Conservation (phyloP, 805 yeast genomes). For the Candida manassasensis region DNA sequence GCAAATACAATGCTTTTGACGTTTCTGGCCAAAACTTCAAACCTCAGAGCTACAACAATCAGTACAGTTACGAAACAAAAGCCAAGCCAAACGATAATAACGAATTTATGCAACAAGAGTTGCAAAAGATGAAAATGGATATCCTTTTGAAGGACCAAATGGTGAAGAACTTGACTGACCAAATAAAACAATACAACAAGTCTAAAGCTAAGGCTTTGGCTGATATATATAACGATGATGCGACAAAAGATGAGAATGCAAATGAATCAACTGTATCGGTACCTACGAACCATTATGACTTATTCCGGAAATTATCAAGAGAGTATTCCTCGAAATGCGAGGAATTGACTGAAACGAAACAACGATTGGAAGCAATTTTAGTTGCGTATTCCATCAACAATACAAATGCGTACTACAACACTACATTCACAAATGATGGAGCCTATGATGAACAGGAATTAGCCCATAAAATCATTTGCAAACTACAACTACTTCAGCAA, state of each 20-base stretch:
- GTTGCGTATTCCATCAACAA: slow-evolving; percentile 23
- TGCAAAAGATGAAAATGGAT: slow-evolving; percentile 44
- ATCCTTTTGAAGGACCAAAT: slow-evolving; percentile 51
- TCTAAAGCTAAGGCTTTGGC: slow-evolving; percentile 11
- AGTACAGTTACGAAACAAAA: neutral
- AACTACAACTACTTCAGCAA: slow-evolving; percentile 53
- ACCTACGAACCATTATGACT: slow-evolving; percentile 41
- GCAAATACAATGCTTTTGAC: neutral
- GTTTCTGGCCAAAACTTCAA: neutral
- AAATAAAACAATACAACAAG: slow-evolving; percentile 19
- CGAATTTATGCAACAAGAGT: slow-evolving; percentile 12
- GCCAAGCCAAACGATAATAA: slow-evolving; percentile 5
- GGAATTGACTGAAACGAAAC: slow-evolving; percentile 59
- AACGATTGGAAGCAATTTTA: slow-evolving; percentile 57
- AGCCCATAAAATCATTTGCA: slow-evolving; percentile 65
- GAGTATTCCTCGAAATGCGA: slow-evolving; percentile 41
- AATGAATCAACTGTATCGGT: slow-evolving; percentile 13
- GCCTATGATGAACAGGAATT: slow-evolving; percentile 70
- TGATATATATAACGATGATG: slow-evolving; percentile 3
- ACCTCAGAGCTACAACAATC: neutral
- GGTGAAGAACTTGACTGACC: slow-evolving; percentile 31
- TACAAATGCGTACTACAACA: slow-evolving; percentile 11
- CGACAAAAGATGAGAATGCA: slow-evolving; percentile 1
- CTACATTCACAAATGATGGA: slow-evolving; percentile 42
- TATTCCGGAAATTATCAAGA: slow-evolving; percentile 46